These are phyloP conservation scores for Xylariales sp. DNA, from an alignment of 2,329 filamentous ascomycete genomes.

Conservation along the genomic window DNA sequence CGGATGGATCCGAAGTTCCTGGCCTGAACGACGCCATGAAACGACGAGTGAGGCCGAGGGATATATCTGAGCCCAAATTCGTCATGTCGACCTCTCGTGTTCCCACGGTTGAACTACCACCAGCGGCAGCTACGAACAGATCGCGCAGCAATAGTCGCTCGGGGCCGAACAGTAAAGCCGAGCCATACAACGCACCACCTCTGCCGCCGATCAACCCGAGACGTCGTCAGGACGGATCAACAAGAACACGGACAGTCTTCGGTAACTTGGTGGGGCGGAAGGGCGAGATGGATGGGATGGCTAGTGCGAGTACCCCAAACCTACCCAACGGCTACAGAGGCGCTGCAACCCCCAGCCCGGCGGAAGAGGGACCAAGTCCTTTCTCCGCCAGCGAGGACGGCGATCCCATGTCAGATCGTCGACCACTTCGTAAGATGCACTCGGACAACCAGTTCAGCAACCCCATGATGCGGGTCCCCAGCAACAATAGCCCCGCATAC, in stretches of 20 bases:
- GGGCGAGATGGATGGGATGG: constrained; percentile 26
- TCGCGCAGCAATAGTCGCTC: constrained; percentile 34
- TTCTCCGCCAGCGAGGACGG: constrained; percentile 36
- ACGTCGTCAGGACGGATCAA: constrained; percentile 35
- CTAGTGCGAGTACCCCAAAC: constrained; percentile 26
- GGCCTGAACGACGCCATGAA: constrained; percentile 34
- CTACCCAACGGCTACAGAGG: constrained; percentile 21
- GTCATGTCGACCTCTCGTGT: constrained; percentile 42
- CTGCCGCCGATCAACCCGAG: constrained; percentile 57
- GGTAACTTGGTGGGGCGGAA: constrained; percentile 30
- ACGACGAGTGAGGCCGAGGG: constrained; percentile 39
- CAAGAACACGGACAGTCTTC: constrained; percentile 36
- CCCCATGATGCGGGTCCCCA: constrained; percentile 11
- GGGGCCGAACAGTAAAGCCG: constrained; percentile 32
- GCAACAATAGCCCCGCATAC: constrained; percentile 19
- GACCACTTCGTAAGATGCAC: constrained; percentile 38
- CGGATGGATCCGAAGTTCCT: constrained; percentile 19
- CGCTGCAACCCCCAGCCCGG: constrained; percentile 7
- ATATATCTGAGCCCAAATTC: constrained; percentile 48
- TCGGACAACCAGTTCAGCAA: constrained; percentile 29
- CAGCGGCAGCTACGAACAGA: constrained; percentile 24
- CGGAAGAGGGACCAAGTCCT: constrained; percentile 21
- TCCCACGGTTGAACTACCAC: constrained; percentile 36
- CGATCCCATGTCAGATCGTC: constrained; percentile 30
- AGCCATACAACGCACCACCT: constrained; percentile 38